Evolutionary conservation across 2,329 filamentous ascomycete genomes (phyloP), one percentile per base, ranked within the genome.

Genomic region (Incumbomyces delicatus): DNA sequence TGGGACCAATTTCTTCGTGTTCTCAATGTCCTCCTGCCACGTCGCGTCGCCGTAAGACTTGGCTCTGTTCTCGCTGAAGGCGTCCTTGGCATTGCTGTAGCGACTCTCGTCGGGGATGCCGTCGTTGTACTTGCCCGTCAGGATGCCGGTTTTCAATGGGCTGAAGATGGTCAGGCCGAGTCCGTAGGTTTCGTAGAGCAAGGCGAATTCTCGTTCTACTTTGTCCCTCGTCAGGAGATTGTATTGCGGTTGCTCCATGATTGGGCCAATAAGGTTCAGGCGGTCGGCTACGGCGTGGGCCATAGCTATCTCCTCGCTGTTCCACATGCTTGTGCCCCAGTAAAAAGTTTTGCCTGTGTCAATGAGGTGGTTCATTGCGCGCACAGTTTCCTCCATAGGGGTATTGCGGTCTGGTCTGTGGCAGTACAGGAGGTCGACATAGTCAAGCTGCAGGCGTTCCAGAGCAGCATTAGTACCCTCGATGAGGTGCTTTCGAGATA

Each of bases 321-420:
- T 74, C 80, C 81, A 85, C 62, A 83, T 78, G 1, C 77, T 82
- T 0, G 80, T 84, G 41, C 79, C 81, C 80, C 80, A 84, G 69
- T 85, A 84, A 53, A 86, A 77, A 2, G 78, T 77, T 66, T 83
- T 79, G 46, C 82, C 83, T 0, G 71, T 72, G 59, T 80, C 71
- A 61, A 87, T 85, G 32, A 86, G 66, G 62, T 83, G 71, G 68
- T 85, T 85, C 68, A 86, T 85, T 33, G 80, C 80, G 36, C 81
- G 76, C 33, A 86, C 80, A 0, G 74, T 80, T 67, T 85, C 82
- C 62, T 85, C 80, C 65, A 85, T 85, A 0, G 81, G 82, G 0
- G 81, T 85, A 36, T 63, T 67, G 11, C 78, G 72, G 60, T 86
- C 82, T 1, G 81, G 78, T 10, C 81, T 73, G 65, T 85, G 82